Percentiles rank a stretch among this genome's conserved stretches.
Evolutionary conservation across 1,139 yeast species (phyloP).

Genomic region (Scheffersomyces cryptocercus): DNA sequence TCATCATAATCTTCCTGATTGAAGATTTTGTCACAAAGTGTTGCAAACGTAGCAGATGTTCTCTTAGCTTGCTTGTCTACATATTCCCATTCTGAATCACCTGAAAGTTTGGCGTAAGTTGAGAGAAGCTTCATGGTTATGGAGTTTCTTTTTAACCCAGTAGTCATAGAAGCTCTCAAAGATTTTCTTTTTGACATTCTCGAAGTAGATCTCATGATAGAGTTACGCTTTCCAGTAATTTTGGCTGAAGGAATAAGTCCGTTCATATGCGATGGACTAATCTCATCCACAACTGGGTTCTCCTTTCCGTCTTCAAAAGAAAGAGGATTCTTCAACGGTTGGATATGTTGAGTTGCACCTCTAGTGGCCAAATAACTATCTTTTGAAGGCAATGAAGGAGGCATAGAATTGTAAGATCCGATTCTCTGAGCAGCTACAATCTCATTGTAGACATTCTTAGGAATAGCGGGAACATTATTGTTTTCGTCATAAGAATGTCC

Average conservation of each 20-base stretch:
- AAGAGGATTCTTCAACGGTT: conserved; percentile 3
- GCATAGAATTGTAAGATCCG: conserved; percentile 28
- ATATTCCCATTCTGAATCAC: conserved; percentile 68
- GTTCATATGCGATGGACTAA: conserved; percentile 6
- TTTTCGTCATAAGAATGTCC: conserved; percentile 28
- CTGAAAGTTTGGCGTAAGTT: conserved; percentile 68
- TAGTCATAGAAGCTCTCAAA: conserved; percentile 41
- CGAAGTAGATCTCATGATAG: conserved; percentile 29
- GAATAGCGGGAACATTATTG: conserved; percentile 34
- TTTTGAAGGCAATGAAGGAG: conserved; percentile 46
- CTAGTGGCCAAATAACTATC: conserved; percentile 22
- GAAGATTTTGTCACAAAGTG: conserved; percentile 73
- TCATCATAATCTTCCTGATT: conserved; percentile 58
- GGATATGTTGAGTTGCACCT: conserved; percentile 7
- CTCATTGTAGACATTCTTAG: conserved; percentile 50
- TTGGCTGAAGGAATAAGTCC: conserved; percentile 35
- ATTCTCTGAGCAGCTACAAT: conserved; percentile 39
- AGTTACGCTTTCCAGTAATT: conserved; percentile 27
- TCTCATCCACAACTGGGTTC: conserved; percentile 27
- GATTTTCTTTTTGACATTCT: conserved; percentile 41
- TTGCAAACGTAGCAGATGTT: conserved; percentile 76
- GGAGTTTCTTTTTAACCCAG: conserved; percentile 63
- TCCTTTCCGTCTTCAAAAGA: conserved; percentile 15
- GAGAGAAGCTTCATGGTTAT: conserved; percentile 68
- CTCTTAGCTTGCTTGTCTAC: conserved; percentile 74